Evolutionary conservation across 2,329 filamentous ascomycete species (phyloP), one percentile per base, ranked within the genome.

Genomic region (Lasiodiplodia citricola): DNA sequence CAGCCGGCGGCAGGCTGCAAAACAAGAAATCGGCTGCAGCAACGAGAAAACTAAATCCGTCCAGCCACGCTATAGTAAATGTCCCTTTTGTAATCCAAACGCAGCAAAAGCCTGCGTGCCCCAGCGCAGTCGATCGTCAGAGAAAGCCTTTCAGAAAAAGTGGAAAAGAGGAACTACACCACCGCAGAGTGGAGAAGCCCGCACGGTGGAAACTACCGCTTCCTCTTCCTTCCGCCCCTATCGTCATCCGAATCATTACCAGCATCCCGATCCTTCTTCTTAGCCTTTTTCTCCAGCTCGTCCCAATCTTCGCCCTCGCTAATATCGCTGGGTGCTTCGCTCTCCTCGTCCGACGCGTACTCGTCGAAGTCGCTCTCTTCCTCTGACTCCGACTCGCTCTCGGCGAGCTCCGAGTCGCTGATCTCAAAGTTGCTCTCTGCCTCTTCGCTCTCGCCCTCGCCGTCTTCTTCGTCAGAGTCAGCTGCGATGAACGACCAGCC

Each of bases 321-420:
- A 1, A 88, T 82, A 38, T 84, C 83, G 1, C 78, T 80, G 31
- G 77, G 80, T 66, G 80, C 87, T 7, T 82, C 81, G 71, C 89
- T 91, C 37, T 93, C 95, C 71, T 95, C 92, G 2, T 91, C 92
- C 25, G 88, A 92, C 1, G 91, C 92, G 75, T 97, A 94, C 76
- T 95, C 95, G 75, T 97, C 94, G 77, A 96, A 98, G 71, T 98
- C 94, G 23, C 92, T 96, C 69, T 93, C 96, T 52, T 96, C 94
- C 73, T 97, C 95, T 11, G 90, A 93, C 16, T 87, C 92, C 76
- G 93, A 93, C 41, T 95, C 93, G 2, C 84, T 86, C 35, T 83
- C 84, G 16, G 86, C 89, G 47, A 97, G 82, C 72, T 98, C 96
- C 3, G 90, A 91, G 70, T 97, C 95, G 25, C 88, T 90, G 66